These are phyloP conservation scores for Phytopythium cucurbitacearum DNA, from an alignment of 352 stramenopile species.

Conservation along the genomic window DNA sequence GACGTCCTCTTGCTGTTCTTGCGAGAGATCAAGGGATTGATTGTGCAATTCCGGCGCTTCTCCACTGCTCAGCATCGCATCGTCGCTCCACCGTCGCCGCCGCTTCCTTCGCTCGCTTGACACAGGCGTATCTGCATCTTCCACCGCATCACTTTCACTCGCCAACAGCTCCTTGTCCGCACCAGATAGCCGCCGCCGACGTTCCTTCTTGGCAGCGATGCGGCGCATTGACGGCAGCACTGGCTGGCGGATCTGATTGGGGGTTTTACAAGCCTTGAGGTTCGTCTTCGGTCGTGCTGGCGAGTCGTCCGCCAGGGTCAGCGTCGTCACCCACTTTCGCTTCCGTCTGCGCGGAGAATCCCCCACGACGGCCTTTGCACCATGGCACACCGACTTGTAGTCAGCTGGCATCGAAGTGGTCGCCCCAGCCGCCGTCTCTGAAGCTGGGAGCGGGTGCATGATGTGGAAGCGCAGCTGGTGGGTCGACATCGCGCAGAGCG, in stretches of 20 bases:
- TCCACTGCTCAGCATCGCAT: not conserved
- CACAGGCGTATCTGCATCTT: not conserved
- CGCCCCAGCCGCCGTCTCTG: not conserved
- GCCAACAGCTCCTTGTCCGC: constrained; percentile 15
- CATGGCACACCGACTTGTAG: not conserved
- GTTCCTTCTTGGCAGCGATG: constrained; percentile 42
- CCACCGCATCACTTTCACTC: not conserved
- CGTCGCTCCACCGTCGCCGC: constrained; percentile 6
- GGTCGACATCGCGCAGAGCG: constrained; percentile 46
- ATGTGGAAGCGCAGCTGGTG: constrained; percentile 58
- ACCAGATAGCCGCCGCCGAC: constrained; percentile 18
- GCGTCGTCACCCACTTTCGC: constrained; percentile 72
- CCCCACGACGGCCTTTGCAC: not conserved
- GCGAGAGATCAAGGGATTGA: not conserved
- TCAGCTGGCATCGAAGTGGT: not conserved
- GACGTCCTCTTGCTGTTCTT: constrained; percentile 3
- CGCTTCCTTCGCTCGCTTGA: constrained; percentile 4
- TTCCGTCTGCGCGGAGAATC: constrained; percentile 26
- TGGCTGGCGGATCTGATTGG: constrained; percentile 27
- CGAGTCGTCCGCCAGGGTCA: constrained; percentile 12
- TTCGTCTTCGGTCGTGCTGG: constrained; percentile 1
- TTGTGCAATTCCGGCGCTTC: not conserved
- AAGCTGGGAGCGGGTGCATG: constrained; percentile 32
- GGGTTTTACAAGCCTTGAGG: constrained; percentile 12
- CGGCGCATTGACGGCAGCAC: constrained; percentile 47